Evolutionary conservation across 179 eudicot species (phyloP).

Genomic region (Carnegiea gigantea): DNA sequence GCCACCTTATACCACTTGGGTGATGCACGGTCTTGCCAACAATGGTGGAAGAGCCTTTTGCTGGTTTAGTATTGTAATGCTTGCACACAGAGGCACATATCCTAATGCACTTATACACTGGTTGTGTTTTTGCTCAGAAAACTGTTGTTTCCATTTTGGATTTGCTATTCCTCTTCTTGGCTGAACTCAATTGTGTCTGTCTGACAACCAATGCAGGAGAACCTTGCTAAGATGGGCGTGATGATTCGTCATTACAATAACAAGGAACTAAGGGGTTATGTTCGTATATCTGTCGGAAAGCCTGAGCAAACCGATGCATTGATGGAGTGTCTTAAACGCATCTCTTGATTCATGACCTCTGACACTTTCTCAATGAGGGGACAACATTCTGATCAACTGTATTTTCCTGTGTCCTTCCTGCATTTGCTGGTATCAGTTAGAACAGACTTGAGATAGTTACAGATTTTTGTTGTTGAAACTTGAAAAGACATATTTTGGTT

Average conservation of each 20-base stretch:
- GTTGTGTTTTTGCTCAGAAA: neutral
- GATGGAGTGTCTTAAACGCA: conserved; percentile 59
- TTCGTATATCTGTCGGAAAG: conserved; percentile 95
- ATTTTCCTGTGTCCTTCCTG: conserved; percentile 1
- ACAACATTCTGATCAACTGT: conserved; percentile 6
- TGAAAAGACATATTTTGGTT: neutral
- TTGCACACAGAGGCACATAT: no score
- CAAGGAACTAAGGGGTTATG: conserved; percentile 77
- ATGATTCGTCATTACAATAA: conserved; percentile 97
- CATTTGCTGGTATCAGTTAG: neutral
- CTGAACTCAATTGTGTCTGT: neutral
- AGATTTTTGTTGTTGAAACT: neutral
- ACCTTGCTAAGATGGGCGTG: conserved; percentile 86
- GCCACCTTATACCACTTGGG: no score
- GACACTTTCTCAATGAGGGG: conserved; percentile 11
- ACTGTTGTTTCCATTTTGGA: no score
- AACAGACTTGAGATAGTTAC: conserved; percentile 9
- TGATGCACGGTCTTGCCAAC: no score
- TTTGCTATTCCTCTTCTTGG: neutral
- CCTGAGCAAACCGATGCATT: conserved; percentile 89
- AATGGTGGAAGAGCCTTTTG: no score
- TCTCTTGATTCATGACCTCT: conserved; percentile 31
- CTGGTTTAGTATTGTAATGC: no score
- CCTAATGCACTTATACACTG: neutral
- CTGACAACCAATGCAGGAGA: conserved; percentile 57